Evolutionary conservation across 176 grass and related monocot genomes (phyloP), one percentile per base, ranked within the genome.

Genomic region (Dactylis glomerata): DNA sequence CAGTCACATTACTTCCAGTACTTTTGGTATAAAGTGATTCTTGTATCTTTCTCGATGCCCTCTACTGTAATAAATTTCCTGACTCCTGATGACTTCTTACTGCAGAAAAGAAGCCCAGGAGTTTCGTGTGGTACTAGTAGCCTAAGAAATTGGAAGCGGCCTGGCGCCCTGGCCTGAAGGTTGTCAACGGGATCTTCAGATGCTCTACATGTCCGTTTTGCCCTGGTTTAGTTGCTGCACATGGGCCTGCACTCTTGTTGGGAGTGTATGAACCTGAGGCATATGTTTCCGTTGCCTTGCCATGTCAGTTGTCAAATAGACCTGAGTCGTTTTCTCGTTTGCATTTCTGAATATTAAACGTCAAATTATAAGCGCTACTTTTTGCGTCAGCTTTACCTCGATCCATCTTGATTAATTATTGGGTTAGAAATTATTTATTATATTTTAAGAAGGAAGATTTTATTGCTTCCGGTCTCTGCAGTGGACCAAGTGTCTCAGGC

Each of bases 141-240:
- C 94, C 86, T 57, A 92, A 89, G 80, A 89, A 91, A 76, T 64
- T 86, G 2, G 61, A 94, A 52, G 90, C 89, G 66, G 66, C 54
- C 85, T 15, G 54, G n/a, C n/a, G n/a, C n/a, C n/a, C n/a, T 77
- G 12, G 82, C 83, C 59, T 88, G 74, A 90, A 67, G 31, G n/a
- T 5, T 47, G 32, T 49, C 24, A 76, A 76, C 61, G 63, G 17
- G 42, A 79, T 72, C n/a, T 63, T 58, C 3, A 9, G 69, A 76
- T 45, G 20, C 32, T 31, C 11, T 42, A 45, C 50, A 55, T 23
- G 12, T 75, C 50, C 46, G 34, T 44, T 75, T 75, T 44, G 5
- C 69, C 69, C 10, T 58, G 46, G 32, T 87, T 76, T 87, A 76
- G 36, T 82, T 76, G 49, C 61, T 55, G 26, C 22, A 56, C 52